Percentiles rank a stretch among this genome's conserved stretches.
Evolutionary conservation across 352 stramenopile genomes (phyloP).

Genomic region (Globisporangium ultimum): DNA sequence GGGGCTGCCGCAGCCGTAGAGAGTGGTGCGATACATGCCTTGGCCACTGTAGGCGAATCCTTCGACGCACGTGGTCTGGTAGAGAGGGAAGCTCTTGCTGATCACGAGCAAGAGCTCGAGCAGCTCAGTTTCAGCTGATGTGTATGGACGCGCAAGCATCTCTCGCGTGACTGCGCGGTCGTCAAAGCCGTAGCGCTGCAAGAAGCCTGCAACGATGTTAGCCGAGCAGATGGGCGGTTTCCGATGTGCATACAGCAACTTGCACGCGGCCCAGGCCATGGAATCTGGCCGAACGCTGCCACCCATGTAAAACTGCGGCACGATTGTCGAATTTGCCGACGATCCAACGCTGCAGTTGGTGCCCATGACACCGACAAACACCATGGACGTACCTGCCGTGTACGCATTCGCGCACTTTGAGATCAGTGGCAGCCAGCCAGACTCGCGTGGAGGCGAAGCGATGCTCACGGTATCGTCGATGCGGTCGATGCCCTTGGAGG

Average conservation of each 20-base stretch:
- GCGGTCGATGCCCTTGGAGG: background rate
- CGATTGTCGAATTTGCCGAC: background rate
- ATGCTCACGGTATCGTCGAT: background rate
- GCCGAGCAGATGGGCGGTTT: constrained; percentile 38
- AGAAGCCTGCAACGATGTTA: constrained; percentile 34
- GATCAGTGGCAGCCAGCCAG: background rate
- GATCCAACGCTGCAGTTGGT: constrained; percentile 5
- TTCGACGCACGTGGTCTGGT: constrained; percentile 33
- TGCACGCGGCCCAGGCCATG: constrained; percentile 46
- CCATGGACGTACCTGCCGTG: background rate
- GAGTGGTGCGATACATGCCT: constrained; percentile 9
- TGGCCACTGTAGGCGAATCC: constrained; percentile 23
- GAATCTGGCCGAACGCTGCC: constrained; percentile 39
- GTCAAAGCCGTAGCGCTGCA: constrained; percentile 30
- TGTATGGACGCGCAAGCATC: constrained; percentile 28
- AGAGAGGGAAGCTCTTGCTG: constrained; percentile 35
- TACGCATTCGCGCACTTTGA: background rate
- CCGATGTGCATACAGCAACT: constrained; percentile 33
- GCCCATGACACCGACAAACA: constrained; percentile 1
- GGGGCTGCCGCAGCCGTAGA: constrained; percentile 42
- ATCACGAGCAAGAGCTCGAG: constrained; percentile 31
- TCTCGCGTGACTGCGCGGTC: constrained; percentile 19
- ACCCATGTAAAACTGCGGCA: constrained; percentile 17
- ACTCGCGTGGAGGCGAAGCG: background rate
- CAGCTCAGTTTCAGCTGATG: constrained; percentile 30